Evolutionary conservation across 306 rosid genomes (phyloP), one percentile per base, ranked within the genome.

Genomic region (Chamaecrista fasciculata): DNA sequence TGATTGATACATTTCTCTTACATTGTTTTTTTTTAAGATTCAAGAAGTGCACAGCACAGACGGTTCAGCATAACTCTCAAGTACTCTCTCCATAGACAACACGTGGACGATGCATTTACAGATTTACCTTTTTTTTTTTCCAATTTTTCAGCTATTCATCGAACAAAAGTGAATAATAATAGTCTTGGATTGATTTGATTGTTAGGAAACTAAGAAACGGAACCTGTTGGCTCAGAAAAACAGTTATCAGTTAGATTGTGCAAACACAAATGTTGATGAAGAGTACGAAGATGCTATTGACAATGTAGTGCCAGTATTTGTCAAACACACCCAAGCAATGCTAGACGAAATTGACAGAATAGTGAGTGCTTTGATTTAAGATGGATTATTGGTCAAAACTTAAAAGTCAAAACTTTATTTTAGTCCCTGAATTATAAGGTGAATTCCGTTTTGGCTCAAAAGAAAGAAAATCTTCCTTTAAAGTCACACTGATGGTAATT

Each of bases 261-360:
- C 43, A 4, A 51, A 49, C 46, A 12, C 53, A 33, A 68, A 76
- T 25, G 55, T 33, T n/a, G 62, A 39, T n/a, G 62, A 39, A 11
- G 79, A 77, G 14, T 60, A 36, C 2, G 81, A 72, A 40, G 85
- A 64, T 57, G 67, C 4, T 20, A 14, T 62, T 42, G 79, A 68
- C 56, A 59, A 21, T 48, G 66, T 57, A 37, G 68, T 81, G 65
- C 82, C 85, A 16, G 76, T 12, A 19, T 81, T 77, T 60, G 85
- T 81, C 51, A 77, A 69, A 63, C 80, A 81, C 55, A 77, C 85
- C 1, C 75, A 73, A 70, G 85, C 80, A n/a, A 77, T 81, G 72
- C 63, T 81, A 8, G 85, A 81, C 11, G 80, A 81, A 73, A 74
- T 77, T 77, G 79, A 81, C 58, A 58, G 76, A 66, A 55, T 73